Percentiles rank a stretch among this genome's conserved stretches.
These are phyloP conservation scores for Candida cerambycidarum DNA, from an alignment of 805 yeast species.

Conservation along the genomic window DNA sequence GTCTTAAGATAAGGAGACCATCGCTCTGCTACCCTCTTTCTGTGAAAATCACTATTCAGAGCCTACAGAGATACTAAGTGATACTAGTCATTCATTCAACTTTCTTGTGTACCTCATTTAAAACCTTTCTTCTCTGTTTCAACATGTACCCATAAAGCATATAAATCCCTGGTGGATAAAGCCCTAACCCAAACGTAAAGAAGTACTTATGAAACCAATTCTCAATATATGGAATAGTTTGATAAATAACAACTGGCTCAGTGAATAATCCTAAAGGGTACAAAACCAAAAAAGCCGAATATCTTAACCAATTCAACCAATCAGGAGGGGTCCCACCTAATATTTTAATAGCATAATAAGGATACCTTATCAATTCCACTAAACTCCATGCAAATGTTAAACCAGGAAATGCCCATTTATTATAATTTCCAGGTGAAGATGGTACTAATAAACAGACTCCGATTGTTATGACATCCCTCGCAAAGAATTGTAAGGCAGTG, in stretches of 20 bases:
- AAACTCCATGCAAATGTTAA: constrained; percentile 29
- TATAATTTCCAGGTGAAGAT: constrained; percentile 27
- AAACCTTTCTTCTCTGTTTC: constrained; percentile 25
- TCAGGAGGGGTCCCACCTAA: constrained; percentile 15
- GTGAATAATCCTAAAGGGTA: constrained; percentile 31
- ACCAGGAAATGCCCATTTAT: constrained; percentile 18
- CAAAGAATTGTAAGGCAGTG: constrained; percentile 27
- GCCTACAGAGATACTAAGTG: too few species aligned
- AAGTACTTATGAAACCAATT: constrained; percentile 17
- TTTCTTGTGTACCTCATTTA: constrained; percentile 10
- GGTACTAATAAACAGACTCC: constrained; percentile 31
- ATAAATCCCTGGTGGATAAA: constrained; percentile 34
- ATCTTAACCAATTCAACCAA: constrained; percentile 27
- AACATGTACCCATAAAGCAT: constrained; percentile 30
- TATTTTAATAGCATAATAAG: constrained; percentile 25
- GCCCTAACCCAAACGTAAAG: constrained; percentile 22
- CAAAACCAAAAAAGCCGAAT: constrained; percentile 27
- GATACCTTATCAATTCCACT: constrained; percentile 31
- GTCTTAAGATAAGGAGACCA: too few species aligned
- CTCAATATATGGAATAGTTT: constrained; percentile 16
- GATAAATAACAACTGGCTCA: constrained; percentile 28
- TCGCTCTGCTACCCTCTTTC: too few species aligned
- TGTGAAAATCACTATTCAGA: too few species aligned
- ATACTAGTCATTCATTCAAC: not conserved
- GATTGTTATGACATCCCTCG: constrained; percentile 27